Evolutionary conservation across 495 filamentous ascomycete species (phyloP), one percentile per base, ranked within the genome.

Genomic region (Neurospora tetrasperma): DNA sequence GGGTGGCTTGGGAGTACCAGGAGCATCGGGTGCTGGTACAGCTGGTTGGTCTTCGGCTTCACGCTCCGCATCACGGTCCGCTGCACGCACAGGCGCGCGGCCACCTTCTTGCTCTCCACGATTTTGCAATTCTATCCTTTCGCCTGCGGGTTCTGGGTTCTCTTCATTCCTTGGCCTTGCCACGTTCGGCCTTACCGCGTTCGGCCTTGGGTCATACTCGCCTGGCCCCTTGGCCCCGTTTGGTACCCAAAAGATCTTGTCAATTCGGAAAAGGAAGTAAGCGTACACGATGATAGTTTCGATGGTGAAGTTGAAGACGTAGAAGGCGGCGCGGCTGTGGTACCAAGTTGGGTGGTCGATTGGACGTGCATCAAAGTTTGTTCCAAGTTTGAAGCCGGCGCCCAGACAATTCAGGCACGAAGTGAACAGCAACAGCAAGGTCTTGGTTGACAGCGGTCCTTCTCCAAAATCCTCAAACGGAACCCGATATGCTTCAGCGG

Each of bases 241-340:
- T 0, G 90, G 90, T 23, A 97, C 82, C 73, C 88, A 84, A 79
- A 97, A 96, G 4, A 90, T 85, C 74, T 83, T 85, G 75, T 98
- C 94, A 44, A 95, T 86, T 39, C 93, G 85, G 12, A 82, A 81
- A 9, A 91, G 70, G 0, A 88, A 84, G 79, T 91, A 94, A 4
- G 89, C 74, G 5, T 80, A 80, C 0, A 95, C 85, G n/a, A 94
- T 87, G 11, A 90, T 44, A 39, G 92, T 79, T 79, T 97, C 94
- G 11, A 93, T 83, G 1, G 81, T 82, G 75, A 92, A 94, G 77
- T 91, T 88, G 83, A 97, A 94, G 75, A 89, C 75, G 80, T 94
- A 97, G 81, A 94, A 97, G 76, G 86, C 87, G 3, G 88, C 88
- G 75, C 90, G 91, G 76, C 77, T 81, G 73, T 92, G 86, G 74